A percentile compares a stretch with the other conserved stretches of the same genome.
Conservation (phyloP, 257 asterid species). For the Solanum piurae region DNA sequence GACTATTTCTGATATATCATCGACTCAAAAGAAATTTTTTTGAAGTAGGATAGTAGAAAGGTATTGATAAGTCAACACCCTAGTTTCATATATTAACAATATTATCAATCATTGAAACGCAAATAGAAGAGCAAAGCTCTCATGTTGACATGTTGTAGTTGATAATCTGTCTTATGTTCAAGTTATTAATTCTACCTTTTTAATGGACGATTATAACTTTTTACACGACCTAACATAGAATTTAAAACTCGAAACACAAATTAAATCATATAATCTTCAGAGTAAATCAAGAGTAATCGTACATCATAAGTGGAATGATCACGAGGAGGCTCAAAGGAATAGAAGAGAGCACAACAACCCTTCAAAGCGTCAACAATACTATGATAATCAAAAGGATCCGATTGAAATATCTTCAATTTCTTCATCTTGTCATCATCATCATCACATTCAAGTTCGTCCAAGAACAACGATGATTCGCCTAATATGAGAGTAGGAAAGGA, state of each 20-base stretch:
- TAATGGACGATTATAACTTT: not conserved
- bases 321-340: constrained; percentile 66
- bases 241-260: not conserved
- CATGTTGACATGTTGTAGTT: not conserved
- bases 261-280: not conserved
- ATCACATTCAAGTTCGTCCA: not conserved
- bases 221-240: not conserved
- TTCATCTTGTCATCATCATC: constrained; percentile 35
- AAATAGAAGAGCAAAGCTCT: not conserved
- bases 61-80: not conserved
- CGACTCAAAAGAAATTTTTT: not conserved
- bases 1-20: not conserved
- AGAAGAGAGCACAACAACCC: constrained; percentile 71
- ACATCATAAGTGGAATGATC: constrained; percentile 70
- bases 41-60: not conserved
- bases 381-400: constrained; percentile 80
- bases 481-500: not conserved
- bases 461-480: not conserved
- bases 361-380: constrained; percentile 73
- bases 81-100: not conserved
- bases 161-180: not conserved
- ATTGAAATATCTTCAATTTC: constrained; percentile 45
- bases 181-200: not conserved
- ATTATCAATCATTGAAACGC: not conserved
- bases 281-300: constrained; percentile 8